A percentile compares a stretch with the other conserved stretches of the same genome.
Conservation (phyloP, 768 basidiomycete genomes). For the Termitomyces sp. region DNA sequence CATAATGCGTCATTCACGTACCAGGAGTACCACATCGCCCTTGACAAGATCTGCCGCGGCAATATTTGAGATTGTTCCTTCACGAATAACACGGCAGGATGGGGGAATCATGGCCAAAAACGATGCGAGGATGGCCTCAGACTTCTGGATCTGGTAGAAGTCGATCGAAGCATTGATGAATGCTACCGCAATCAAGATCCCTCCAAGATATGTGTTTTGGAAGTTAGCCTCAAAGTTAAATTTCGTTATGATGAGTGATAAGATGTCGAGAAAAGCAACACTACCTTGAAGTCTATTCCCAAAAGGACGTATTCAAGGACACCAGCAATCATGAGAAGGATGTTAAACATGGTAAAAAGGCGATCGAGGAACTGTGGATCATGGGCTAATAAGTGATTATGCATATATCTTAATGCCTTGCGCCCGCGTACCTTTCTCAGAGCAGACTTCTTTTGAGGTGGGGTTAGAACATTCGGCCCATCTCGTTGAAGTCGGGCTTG, state of each 20-base stretch:
- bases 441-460: conserved; percentile 63
- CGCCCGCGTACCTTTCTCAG: conserved; percentile 45
- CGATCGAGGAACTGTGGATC: conserved; percentile 55
- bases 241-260: conserved; percentile 10
- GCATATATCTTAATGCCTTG: neutral
- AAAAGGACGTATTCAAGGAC: conserved; percentile 62
- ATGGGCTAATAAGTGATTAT: neutral
- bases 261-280: neutral
- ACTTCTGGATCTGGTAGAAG: conserved; percentile 70
- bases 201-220: conserved; percentile 64
- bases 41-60: conserved; percentile 61
- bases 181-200: conserved; percentile 61
- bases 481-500: conserved; percentile 47
- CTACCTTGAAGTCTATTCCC: conserved; percentile 56
- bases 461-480: conserved; percentile 60
- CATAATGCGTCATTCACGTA: conserved; percentile 22
- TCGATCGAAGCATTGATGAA: conserved; percentile 70
- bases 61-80: conserved; percentile 46
- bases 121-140: conserved; percentile 66
- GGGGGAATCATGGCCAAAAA: conserved; percentile 75
- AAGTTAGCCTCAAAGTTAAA: conserved; percentile 42
- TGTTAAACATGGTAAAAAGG: conserved; percentile 59
- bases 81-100: conserved; percentile 57
- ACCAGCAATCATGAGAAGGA: conserved; percentile 62
- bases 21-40: conserved; percentile 61